phyloP scores from a whole-genome alignment of 495 filamentous ascomycete genomes.

The Aspergillus campestris region DNA sequence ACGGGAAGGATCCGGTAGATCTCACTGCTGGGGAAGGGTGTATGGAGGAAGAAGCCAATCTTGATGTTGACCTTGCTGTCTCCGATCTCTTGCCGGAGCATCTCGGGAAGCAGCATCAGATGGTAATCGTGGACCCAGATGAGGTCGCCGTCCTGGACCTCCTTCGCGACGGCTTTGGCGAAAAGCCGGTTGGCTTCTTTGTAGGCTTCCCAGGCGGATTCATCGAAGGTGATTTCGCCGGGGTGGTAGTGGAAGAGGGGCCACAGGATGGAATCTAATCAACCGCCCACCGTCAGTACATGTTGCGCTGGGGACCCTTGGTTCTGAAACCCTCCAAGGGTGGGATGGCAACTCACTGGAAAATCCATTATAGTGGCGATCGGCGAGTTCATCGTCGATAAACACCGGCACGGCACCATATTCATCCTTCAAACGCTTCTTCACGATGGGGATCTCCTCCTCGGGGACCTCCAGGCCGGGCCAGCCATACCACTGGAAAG shows the following conservation, averaged over 20 bases:
- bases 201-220: conserved; percentile 88
- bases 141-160: conserved; percentile 82
- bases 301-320: not conserved
- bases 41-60: conserved; percentile 96
- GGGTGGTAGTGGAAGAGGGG: conserved; percentile 97
- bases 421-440: conserved; percentile 59
- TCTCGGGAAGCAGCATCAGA: conserved; percentile 87
- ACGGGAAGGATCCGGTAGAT: conserved; percentile 95
- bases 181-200: conserved; percentile 83
- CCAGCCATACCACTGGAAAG: conserved; percentile 98
- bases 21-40: conserved; percentile 93
- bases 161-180: conserved; percentile 68
- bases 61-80: conserved; percentile 74
- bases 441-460: conserved; percentile 53
- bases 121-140: conserved; percentile 99
- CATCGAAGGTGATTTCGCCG: conserved; percentile 94
- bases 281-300: conserved; percentile 8
- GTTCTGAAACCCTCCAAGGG: not conserved
- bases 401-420: conserved; percentile 70
- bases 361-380: conserved; percentile 81
- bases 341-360: conserved; percentile 53
- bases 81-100: conserved; percentile 82
- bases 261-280: conserved; percentile 88
- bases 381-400: conserved; percentile 68
- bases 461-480: conserved; percentile 81